These are phyloP conservation scores for Pseudogymnoascus sp. DNA, from an alignment of 2,329 filamentous ascomycete genomes.

Conservation along the genomic window DNA sequence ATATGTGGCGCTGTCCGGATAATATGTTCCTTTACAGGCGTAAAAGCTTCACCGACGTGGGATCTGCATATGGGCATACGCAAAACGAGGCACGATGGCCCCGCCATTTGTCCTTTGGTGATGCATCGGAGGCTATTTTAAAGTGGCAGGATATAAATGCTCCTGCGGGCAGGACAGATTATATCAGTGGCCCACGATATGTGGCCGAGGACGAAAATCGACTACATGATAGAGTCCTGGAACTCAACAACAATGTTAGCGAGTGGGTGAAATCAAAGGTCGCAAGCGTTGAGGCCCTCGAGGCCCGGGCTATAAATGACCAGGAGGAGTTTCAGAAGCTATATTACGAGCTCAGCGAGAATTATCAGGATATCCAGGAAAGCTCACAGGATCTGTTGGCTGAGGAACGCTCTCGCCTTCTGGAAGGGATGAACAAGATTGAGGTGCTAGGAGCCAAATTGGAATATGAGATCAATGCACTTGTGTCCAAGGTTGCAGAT, in stretches of 20 bases:
- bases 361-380: constrained; percentile 58
- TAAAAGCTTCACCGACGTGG: not conserved
- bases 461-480: constrained; percentile 79
- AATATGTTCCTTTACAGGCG: not conserved
- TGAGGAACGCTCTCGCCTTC: constrained; percentile 58
- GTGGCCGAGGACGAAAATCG: constrained; percentile 46
- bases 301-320: constrained; percentile 53
- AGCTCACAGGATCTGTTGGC: constrained; percentile 59
- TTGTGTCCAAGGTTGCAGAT: constrained; percentile 75
- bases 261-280: constrained; percentile 56
- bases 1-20: constrained; percentile 34
- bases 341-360: constrained; percentile 62
- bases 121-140: constrained; percentile 66
- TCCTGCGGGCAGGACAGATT: constrained; percentile 31
- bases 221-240: constrained; percentile 44
- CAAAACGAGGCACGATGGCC: constrained; percentile 56
- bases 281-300: constrained; percentile 46
- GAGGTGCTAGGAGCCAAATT: constrained; percentile 75
- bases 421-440: constrained; percentile 66
- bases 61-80: constrained; percentile 16
- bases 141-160: constrained; percentile 51
- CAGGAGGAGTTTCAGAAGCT: constrained; percentile 56
- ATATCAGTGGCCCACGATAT: constrained; percentile 26
- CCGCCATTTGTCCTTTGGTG: constrained; percentile 64
- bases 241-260: constrained; percentile 44